Percentiles rank a stretch among this genome's conserved stretches.
These are phyloP conservation scores for Suhomyces guaymorum DNA, from an alignment of 1,139 yeast species.

Conservation along the genomic window DNA sequence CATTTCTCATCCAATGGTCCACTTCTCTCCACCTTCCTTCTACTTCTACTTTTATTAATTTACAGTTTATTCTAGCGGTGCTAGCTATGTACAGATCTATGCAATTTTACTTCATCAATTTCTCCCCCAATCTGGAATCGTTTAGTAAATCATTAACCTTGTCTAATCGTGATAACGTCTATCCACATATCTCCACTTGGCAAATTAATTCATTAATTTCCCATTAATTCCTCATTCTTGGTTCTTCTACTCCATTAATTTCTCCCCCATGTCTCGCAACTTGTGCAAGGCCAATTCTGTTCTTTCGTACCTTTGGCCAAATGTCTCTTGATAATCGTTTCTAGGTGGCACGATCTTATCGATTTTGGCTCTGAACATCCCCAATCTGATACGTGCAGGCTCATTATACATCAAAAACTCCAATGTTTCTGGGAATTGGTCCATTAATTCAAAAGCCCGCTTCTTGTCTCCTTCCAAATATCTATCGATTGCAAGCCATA, in stretches of 20 bases:
- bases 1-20: no score
- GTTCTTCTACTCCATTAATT: not conserved
- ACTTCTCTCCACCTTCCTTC: no score
- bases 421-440: conserved; percentile 37
- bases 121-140: no score
- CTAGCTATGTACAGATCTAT: no score
- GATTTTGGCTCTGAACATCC: conserved; percentile 27
- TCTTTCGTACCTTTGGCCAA: conserved; percentile 23
- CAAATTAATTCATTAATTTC: no score
- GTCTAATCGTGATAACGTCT: no score
- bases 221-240: no score
- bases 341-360: conserved; percentile 24
- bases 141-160: not conserved
- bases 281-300: conserved; percentile 19
- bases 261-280: conserved; percentile 3
- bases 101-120: no score
- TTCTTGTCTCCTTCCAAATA: conserved; percentile 20
- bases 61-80: no score
- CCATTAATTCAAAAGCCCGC: conserved; percentile 29
- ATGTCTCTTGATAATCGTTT: conserved; percentile 21
- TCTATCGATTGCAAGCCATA: conserved; percentile 22
- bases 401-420: conserved; percentile 29
- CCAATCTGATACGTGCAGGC: conserved; percentile 20
- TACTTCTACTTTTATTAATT: no score
- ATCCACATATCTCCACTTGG: no score